Percentiles rank a stretch among this genome's conserved stretches.
Evolutionary conservation across 164 flowering plant species (phyloP).

Genomic region (Nymphaea thermarum): DNA sequence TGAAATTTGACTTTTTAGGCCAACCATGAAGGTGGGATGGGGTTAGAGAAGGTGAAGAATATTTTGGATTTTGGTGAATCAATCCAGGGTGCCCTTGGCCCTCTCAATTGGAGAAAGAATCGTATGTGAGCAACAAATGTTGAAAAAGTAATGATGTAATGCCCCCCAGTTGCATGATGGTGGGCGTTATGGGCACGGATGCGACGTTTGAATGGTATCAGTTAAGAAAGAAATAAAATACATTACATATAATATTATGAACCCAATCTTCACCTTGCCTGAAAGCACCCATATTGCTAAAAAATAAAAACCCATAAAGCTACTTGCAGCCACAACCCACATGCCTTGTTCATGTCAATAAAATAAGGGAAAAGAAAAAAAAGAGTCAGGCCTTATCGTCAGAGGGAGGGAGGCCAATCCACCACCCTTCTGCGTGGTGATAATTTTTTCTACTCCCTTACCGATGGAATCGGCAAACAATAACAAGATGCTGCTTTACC

Average conservation of each 20-base stretch:
- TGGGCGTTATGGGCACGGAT: background rate
- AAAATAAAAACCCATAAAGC: background rate
- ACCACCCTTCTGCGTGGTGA: background rate
- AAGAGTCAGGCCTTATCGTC: background rate
- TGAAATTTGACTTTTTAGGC: background rate
- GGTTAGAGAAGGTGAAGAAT: background rate
- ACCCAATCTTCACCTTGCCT: too few relatives aligned
- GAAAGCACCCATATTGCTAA: too few relatives aligned
- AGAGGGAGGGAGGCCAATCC: background rate
- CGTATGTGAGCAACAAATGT: background rate
- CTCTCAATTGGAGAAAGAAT: background rate
- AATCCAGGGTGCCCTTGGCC: background rate
- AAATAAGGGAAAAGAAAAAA: too few relatives aligned
- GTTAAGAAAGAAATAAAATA: background rate
- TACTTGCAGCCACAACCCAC: background rate
- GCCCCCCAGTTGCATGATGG: background rate
- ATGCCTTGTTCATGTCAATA: background rate
- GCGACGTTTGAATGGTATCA: background rate
- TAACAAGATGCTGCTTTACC: background rate
- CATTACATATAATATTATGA: too few relatives aligned
- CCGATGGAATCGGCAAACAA: background rate
- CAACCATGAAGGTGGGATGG: background rate
- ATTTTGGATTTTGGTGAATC: background rate
- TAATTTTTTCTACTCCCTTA: background rate
- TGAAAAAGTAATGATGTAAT: constrained; percentile 1